A percentile compares a stretch with the other conserved stretches of the same genome.
Evolutionary conservation across 441 rosid species (phyloP).

Genomic region (Daphne laureola): DNA sequence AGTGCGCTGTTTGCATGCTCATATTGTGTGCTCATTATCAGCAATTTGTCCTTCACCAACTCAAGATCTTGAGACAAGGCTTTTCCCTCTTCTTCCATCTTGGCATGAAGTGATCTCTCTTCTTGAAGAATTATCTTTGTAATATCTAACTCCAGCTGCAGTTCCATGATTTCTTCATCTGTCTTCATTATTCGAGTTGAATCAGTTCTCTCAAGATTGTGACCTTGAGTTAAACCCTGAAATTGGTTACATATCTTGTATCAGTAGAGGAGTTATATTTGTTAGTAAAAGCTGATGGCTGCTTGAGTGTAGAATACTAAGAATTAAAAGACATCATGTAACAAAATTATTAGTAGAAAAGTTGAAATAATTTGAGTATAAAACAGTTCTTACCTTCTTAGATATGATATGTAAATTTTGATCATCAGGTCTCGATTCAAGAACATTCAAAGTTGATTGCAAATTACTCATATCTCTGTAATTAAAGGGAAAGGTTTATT

Average conservation of each 20-base stretch:
- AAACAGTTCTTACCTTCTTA: constrained; percentile 34
- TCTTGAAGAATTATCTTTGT: constrained; percentile 74
- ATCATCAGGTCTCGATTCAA: constrained; percentile 28
- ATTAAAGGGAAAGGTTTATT: constrained; percentile 16
- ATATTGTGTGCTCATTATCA: constrained; percentile 34
- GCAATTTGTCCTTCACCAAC: constrained; percentile 39
- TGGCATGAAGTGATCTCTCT: constrained; percentile 51
- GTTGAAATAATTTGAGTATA: constrained; percentile 3
- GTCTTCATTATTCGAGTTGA: constrained; percentile 31
- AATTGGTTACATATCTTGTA: constrained; percentile 6
- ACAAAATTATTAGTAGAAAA: neutral
- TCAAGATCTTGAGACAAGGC: constrained; percentile 50
- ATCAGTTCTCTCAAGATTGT: constrained; percentile 21
- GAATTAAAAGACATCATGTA: neutral
- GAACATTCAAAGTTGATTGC: constrained; percentile 36
- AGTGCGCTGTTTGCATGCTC: constrained; percentile 44
- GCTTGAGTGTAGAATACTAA: neutral
- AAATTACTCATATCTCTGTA: constrained; percentile 71
- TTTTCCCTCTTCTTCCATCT: constrained; percentile 38
- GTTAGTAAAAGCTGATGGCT: constrained; percentile 4
- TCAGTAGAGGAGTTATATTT: constrained; percentile 3
- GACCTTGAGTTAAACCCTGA: constrained; percentile 40
- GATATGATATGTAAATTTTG: constrained; percentile 24
- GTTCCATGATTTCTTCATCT: constrained; percentile 62
- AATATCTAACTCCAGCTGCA: constrained; percentile 90